Evolutionary conservation across 305 asterid species (phyloP).

Genomic region (Solanum hybrid): DNA sequence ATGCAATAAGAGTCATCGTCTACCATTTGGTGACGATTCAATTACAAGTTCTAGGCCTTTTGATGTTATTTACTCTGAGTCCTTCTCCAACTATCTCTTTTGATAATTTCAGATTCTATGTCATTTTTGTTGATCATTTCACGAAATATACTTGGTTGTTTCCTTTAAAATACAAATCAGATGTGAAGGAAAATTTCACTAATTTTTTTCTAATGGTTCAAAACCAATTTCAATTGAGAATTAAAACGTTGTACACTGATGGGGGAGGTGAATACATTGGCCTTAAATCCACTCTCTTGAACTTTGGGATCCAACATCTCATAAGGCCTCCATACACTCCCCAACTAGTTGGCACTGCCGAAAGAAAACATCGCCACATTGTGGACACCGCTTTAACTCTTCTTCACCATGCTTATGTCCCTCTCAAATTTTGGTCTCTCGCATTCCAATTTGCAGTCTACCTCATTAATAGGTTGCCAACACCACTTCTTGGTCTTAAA

Average conservation of each 20-base stretch:
- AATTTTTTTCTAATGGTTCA: not conserved
- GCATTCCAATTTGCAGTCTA: not conserved
- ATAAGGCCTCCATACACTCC: not conserved
- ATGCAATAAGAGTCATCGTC: not conserved
- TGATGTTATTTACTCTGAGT: not conserved
- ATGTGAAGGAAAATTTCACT: not conserved
- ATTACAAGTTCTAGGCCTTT: not conserved
- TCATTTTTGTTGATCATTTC: not conserved
- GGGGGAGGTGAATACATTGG: not conserved
- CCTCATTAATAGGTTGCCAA: not conserved
- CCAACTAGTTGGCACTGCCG: not conserved
- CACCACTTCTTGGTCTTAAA: not conserved
- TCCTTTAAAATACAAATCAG: too few relatives aligned
- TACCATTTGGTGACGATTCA: not conserved
- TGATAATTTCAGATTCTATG: not conserved
- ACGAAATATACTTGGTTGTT: not conserved
- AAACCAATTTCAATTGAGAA: not conserved
- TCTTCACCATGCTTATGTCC: not conserved
- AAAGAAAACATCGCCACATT: not conserved
- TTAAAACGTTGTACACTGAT: not conserved
- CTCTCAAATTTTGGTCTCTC: not conserved
- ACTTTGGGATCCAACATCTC: not conserved
- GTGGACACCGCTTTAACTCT: not conserved
- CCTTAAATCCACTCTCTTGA: not conserved
- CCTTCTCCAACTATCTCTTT: not conserved